Base-by-base conservation (phyloP, 768 basidiomycete genomes). In the Leccinum arenicola region DNA sequence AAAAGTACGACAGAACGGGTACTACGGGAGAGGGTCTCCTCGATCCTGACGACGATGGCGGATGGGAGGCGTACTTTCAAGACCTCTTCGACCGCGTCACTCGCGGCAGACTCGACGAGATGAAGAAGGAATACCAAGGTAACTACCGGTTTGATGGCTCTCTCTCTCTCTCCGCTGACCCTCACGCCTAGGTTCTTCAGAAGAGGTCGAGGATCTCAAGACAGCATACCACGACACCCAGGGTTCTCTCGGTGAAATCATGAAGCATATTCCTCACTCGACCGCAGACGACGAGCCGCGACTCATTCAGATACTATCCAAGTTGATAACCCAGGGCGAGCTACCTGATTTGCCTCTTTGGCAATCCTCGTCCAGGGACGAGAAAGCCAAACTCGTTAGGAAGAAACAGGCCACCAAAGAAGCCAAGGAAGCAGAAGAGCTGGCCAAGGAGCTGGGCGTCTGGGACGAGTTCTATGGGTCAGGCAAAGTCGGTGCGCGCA, bases 101-200 rank as follows among this genome's bases (percentile, higher is more conserved):
- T 57, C 83, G 87, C 61, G 87, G 84, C 60, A 89, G 86, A 71
- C 78, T 99, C 55, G 94, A 98, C 63, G 92, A 97, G 71, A 85
- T 96, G 84, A 96, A 93, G 83, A 86, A 86, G 65, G 87, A 86
- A 67, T 99, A 99, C 73, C 95, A 98, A 80, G 93, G 97, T 59
- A 59, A 52, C 36, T 62, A 25, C 35, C 47, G 35, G 38, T 19
- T 50, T 2, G 29, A 47, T 23, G 10, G 6, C 15, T 21, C 58
- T 57, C 57, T 47, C 19, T 15, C 6, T 1, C 17, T 8, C 35
- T 58, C 50, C 5, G 11, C 19, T 45, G 50, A 47, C 50, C 53
- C 60, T 50, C 50, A 5, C 58, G 23, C 25, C 38, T 65, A 98
- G 96, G 88, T 54, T 97, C 96, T 14, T 67, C 78, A 2, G 95